A percentile compares a stretch with the other conserved stretches of the same genome.
Evolutionary conservation across 1,284 basidiomycete genomes (phyloP).

Genomic region (Cronartium quercuum): DNA sequence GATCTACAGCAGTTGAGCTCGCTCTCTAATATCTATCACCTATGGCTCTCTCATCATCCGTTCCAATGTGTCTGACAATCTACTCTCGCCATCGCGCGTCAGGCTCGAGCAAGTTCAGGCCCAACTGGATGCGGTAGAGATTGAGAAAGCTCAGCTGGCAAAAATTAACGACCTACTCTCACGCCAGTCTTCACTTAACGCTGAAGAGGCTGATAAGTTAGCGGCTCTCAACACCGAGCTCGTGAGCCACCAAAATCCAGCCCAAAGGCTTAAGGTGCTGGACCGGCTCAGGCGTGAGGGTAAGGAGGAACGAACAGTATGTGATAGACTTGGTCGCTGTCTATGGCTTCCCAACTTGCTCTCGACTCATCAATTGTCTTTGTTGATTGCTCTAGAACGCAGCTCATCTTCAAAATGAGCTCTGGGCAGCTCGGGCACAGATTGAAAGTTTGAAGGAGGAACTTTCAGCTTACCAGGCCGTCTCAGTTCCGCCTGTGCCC

Average conservation of each 20-base stretch:
- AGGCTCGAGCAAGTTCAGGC: constrained; percentile 1
- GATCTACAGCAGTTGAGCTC: constrained; percentile 18
- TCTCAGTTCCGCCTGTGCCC: not conserved
- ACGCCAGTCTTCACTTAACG: constrained; percentile 21
- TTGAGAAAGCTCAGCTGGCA: constrained; percentile 6
- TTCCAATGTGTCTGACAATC: too few species aligned
- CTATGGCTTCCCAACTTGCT: not conserved
- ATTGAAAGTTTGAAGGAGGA: constrained; percentile 24
- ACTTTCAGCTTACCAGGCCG: constrained; percentile 23
- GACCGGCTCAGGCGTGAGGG: constrained; percentile 27
- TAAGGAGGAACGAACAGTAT: constrained; percentile 29
- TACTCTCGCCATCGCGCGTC: not conserved
- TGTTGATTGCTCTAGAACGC: constrained; percentile 4
- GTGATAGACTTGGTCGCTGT: not conserved
- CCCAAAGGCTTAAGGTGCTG: constrained; percentile 21
- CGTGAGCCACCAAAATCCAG: constrained; percentile 32
- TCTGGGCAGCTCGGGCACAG: constrained; percentile 15
- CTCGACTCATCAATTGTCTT: not conserved
- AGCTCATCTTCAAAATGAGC: constrained; percentile 18
- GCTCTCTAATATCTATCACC: not conserved
- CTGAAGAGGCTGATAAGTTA: constrained; percentile 22
- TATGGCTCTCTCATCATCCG: not conserved
- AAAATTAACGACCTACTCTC: constrained; percentile 25
- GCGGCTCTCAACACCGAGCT: constrained; percentile 20
- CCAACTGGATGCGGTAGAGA: constrained; percentile 19